Conservation (phyloP, 257 asterid genomes). For the Eucommia ulmoides region DNA sequence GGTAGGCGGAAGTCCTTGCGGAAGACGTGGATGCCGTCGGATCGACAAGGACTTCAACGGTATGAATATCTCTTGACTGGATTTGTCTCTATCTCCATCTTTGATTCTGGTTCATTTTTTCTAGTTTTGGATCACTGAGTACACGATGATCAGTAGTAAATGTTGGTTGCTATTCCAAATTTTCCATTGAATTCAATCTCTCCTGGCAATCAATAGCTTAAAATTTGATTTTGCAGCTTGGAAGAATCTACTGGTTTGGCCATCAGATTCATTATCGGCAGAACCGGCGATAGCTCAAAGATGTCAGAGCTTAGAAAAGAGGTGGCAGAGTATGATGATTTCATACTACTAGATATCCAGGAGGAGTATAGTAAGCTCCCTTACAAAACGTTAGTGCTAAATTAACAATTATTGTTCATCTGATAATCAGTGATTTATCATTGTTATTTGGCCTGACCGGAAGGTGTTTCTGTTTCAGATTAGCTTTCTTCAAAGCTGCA, state of each 20-base stretch:
- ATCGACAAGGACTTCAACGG: constrained; percentile 69
- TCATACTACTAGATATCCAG: constrained; percentile 80
- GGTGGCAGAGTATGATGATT: constrained; percentile 75
- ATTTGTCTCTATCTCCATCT: background rate
- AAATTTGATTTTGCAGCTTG: constrained; percentile 50
- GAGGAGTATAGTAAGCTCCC: constrained; percentile 99
- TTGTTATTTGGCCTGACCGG: constrained; percentile 22
- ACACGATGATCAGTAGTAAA: background rate
- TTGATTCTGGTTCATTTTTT: background rate
- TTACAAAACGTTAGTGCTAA: constrained; percentile 91
- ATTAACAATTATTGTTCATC: too few relatives aligned
- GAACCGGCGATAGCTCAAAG: constrained; percentile 60
- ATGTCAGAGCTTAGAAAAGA: constrained; percentile 80
- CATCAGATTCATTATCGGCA: constrained; percentile 80
- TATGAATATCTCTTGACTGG: constrained; percentile 11
- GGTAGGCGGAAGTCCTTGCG: constrained; percentile 75
- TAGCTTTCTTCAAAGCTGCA: constrained; percentile 97
- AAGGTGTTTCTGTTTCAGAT: constrained; percentile 33
- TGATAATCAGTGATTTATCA: background rate
- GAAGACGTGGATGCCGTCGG: constrained; percentile 92
- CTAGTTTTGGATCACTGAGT: background rate
- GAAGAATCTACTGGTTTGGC: constrained; percentile 98
- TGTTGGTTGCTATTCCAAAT: background rate
- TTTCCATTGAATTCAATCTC: background rate
- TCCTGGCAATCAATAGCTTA: background rate